These are phyloP conservation scores for Cetradonia linearis DNA, from an alignment of 495 filamentous ascomycete genomes.

Conservation along the genomic window DNA sequence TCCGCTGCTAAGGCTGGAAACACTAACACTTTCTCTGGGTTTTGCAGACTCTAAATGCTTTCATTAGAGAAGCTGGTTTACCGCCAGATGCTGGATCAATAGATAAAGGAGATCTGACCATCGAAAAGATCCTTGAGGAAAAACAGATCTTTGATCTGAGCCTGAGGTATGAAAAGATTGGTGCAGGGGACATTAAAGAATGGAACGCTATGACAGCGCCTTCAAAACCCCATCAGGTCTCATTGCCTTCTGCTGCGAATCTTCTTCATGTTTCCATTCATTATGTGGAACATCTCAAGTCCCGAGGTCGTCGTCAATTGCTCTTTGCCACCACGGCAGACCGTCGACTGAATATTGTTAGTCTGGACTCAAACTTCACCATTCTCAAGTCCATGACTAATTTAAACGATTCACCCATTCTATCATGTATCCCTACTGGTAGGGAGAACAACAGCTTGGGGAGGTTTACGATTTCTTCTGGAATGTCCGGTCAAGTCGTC, in stretches of 20 bases:
- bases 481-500: conserved; percentile 55
- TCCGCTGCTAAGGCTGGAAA: neutral
- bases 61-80: conserved; percentile 53
- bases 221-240: conserved; percentile 34
- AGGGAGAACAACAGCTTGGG: conserved; percentile 13
- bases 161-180: conserved; percentile 46
- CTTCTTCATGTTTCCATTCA: conserved; percentile 44
- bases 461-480: conserved; percentile 39
- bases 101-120: conserved; percentile 40
- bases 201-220: conserved; percentile 43
- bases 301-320: conserved; percentile 17
- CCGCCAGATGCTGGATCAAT: conserved; percentile 35
- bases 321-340: conserved; percentile 46
- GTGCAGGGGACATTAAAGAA: conserved; percentile 31
- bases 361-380: conserved; percentile 26
- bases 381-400: conserved; percentile 28
- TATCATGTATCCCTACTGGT: conserved; percentile 36
- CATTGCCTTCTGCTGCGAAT: conserved; percentile 42
- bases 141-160: conserved; percentile 53
- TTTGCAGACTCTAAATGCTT: conserved; percentile 43
- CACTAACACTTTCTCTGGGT: neutral
- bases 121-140: conserved; percentile 56
- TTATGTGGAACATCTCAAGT: conserved; percentile 21
- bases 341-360: conserved; percentile 39
- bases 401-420: conserved; percentile 51